Conservation (phyloP, 139 green algal species). For the Auxenochlorella pyrenoidosa region DNA sequence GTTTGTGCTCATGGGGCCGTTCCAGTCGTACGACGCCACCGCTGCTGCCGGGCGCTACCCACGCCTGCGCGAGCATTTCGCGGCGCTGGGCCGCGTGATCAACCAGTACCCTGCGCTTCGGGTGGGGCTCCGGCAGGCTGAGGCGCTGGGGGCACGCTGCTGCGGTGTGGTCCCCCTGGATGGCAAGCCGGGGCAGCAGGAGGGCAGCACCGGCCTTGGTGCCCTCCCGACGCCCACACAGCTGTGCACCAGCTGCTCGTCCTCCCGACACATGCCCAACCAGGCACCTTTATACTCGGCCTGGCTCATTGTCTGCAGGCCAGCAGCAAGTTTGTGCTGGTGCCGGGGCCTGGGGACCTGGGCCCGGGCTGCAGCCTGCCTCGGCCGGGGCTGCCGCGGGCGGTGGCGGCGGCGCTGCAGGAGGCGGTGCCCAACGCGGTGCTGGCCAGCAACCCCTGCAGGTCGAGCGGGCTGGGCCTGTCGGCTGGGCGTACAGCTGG, state of each 20-base stretch:
- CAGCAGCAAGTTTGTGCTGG: conserved; percentile 79
- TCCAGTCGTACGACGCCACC: conserved; percentile 66
- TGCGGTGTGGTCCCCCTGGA: too few relatives aligned
- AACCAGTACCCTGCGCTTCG: conserved; percentile 67
- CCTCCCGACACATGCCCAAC: too few relatives aligned
- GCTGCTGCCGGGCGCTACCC: conserved; percentile 46
- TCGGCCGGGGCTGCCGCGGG: conserved; percentile 70
- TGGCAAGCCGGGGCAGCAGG: too few relatives aligned
- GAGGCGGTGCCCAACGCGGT: conserved; percentile 64
- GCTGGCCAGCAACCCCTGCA: conserved; percentile 86
- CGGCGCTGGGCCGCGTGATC: conserved; percentile 73
- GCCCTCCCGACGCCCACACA: too few relatives aligned
- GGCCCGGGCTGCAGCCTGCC: conserved; percentile 73
- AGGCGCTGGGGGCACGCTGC: too few relatives aligned
- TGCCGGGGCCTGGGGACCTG: conserved; percentile 86
- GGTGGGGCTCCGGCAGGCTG: conserved; percentile 40
- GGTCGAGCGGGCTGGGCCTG: conserved; percentile 31
- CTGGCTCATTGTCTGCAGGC: conserved; percentile 39
- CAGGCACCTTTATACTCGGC: too few relatives aligned
- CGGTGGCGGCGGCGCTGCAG: conserved; percentile 63
- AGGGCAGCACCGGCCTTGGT: too few relatives aligned
- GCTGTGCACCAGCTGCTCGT: too few relatives aligned
- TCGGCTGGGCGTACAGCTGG: not conserved
- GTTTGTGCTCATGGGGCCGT: conserved; percentile 93
- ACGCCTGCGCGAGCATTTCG: conserved; percentile 71